A percentile compares a stretch with the other conserved stretches of the same genome.
These are phyloP conservation scores for Kodamaea neixiangensis DNA, from an alignment of 805 yeast genomes.

Conservation along the genomic window DNA sequence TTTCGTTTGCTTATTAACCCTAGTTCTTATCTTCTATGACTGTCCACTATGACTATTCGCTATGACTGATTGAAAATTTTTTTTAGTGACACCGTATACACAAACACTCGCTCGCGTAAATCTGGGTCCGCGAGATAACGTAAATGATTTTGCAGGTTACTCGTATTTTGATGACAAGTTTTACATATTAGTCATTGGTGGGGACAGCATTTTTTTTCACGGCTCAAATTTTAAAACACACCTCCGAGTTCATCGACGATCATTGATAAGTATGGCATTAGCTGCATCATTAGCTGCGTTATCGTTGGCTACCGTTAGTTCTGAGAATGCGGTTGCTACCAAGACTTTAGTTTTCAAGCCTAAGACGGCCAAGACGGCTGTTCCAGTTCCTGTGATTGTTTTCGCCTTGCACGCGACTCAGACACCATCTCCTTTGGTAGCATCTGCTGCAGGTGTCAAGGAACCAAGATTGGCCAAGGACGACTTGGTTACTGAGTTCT, in stretches of 20 bases:
- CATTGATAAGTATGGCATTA: conserved; percentile 51
- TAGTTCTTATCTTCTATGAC: not conserved
- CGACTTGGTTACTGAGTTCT: conserved; percentile 69
- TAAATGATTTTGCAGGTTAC: not conserved
- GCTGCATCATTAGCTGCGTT: conserved; percentile 68
- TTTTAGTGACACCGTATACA: not conserved
- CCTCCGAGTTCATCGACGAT: not conserved
- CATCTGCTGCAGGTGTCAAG: conserved; percentile 67
- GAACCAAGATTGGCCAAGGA: conserved; percentile 89
- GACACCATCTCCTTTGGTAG: conserved; percentile 67
- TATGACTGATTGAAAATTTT: conserved; percentile 3
- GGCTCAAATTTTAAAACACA: not conserved
- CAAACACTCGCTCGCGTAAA: not conserved
- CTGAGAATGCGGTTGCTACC: conserved; percentile 54
- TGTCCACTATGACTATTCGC: not conserved
- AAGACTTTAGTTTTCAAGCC: conserved; percentile 88
- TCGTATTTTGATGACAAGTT: not conserved
- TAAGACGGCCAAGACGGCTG: conserved; percentile 79
- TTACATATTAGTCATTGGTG: not conserved
- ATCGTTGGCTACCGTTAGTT: conserved; percentile 56
- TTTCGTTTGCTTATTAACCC: not conserved
- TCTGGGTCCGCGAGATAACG: not conserved
- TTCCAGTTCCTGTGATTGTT: conserved; percentile 78
- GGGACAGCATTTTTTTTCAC: not conserved
- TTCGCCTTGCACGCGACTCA: conserved; percentile 70